Conservation (phyloP, 192 early-diverging fungal species). For the Podila epigama region DNA sequence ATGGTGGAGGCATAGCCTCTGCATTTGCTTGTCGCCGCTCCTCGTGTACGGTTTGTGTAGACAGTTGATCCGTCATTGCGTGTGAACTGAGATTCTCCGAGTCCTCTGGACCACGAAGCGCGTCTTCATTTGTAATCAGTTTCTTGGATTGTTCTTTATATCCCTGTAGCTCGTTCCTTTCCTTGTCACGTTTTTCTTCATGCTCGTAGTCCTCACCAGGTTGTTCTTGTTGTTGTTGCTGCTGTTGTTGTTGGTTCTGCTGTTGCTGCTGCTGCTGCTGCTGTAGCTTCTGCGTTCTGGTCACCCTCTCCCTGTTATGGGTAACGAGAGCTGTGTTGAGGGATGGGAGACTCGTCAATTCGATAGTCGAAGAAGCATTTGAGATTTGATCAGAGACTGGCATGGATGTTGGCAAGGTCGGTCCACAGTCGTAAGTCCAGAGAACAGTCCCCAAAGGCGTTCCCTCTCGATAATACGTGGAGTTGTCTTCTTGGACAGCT, state of each 20-base stretch:
- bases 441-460: conserved; percentile 27
- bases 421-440: conserved; percentile 45
- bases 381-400: not conserved
- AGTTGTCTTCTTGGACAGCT: too few species aligned
- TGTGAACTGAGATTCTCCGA: too few species aligned
- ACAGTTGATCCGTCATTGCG: too few species aligned
- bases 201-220: too few species aligned
- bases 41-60: too few species aligned
- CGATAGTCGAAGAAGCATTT: not conserved
- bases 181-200: too few species aligned
- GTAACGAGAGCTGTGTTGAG: not conserved
- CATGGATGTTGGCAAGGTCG: conserved; percentile 12
- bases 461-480: not conserved
- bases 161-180: too few species aligned
- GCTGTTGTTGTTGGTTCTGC: not conserved
- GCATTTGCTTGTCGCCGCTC: not conserved
- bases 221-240: not conserved
- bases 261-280: not conserved
- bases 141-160: too few species aligned
- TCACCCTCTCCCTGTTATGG: not conserved
- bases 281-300: not conserved
- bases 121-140: too few species aligned
- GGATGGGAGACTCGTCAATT: not conserved
- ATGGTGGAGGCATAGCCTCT: not conserved
- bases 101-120: too few species aligned